Evolutionary conservation across 768 basidiomycete genomes (phyloP).

Genomic region (Daedaleopsis sinensis): DNA sequence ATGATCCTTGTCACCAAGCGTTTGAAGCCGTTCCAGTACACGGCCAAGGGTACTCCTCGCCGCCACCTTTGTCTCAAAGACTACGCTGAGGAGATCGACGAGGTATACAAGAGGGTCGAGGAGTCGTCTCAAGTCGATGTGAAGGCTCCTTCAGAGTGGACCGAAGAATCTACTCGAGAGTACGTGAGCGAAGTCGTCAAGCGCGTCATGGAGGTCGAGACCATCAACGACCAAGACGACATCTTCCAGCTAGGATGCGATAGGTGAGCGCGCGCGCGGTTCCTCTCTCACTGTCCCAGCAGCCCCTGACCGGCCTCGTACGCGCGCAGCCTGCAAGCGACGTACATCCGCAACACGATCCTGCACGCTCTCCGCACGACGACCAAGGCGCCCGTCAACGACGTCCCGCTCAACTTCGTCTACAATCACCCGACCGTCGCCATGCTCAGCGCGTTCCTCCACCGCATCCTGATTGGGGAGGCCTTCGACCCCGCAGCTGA

Average conservation of each 20-base stretch:
- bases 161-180: constrained; percentile 18
- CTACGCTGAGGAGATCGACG: constrained; percentile 46
- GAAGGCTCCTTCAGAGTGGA: constrained; percentile 32
- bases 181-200: constrained; percentile 39
- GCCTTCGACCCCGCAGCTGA: constrained; percentile 2
- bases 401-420: constrained; percentile 24
- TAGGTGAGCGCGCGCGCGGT: constrained; percentile 29
- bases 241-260: constrained; percentile 45
- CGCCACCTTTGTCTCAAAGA: constrained; percentile 29
- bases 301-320: not conserved
- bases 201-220: constrained; percentile 32
- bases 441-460: constrained; percentile 14
- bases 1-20: constrained; percentile 37
- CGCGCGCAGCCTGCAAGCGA: constrained; percentile 25
- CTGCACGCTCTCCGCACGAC: constrained; percentile 25
- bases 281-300: not conserved
- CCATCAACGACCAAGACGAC: constrained; percentile 37
- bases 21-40: constrained; percentile 35
- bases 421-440: constrained; percentile 26
- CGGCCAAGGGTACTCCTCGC: constrained; percentile 36
- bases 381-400: constrained; percentile 6
- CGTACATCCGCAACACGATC: constrained; percentile 29
- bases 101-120: constrained; percentile 38
- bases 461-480: constrained; percentile 6
- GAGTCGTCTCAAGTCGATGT: constrained; percentile 36